These are phyloP conservation scores for Mortierella sp. DNA, from an alignment of 371 early-diverging fungal genomes.

Conservation along the genomic window DNA sequence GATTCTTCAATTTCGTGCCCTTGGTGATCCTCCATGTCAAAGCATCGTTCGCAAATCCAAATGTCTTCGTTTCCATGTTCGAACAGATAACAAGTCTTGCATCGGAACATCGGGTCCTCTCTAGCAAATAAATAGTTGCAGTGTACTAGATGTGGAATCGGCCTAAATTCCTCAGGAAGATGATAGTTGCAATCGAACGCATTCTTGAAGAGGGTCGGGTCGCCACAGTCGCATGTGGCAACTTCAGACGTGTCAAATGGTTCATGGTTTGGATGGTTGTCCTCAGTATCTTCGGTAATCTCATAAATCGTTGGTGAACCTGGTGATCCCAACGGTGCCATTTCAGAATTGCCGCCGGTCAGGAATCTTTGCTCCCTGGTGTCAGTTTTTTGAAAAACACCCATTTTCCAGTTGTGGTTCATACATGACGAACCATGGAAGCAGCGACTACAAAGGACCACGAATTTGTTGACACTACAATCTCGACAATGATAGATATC, in stretches of 20 bases:
- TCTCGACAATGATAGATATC: conserved; percentile 49
- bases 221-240: conserved; percentile 43
- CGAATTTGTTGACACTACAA: conserved; percentile 35
- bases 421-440: conserved; percentile 36
- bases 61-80: conserved; percentile 11
- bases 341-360: background rate
- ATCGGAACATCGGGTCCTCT: conserved; percentile 29
- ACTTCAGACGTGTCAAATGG: background rate
- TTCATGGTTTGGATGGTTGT: background rate
- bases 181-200: conserved; percentile 43
- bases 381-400: conserved; percentile 15
- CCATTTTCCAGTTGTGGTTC: conserved; percentile 37
- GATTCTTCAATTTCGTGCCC: conserved; percentile 19
- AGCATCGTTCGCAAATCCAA: conserved; percentile 44
- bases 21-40: conserved; percentile 23
- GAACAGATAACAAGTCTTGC: conserved; percentile 23
- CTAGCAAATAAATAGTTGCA: conserved; percentile 35
- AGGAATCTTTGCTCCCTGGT: background rate
- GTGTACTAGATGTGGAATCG: conserved; percentile 26
- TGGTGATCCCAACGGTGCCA: background rate
- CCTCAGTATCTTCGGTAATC: background rate
- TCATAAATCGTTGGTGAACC: too few species aligned
- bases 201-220: conserved; percentile 31
- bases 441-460: conserved; percentile 40
- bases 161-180: conserved; percentile 38